phyloP scores from a whole-genome alignment of 163 green algal species.

The Scenedesmus sp. region DNA sequence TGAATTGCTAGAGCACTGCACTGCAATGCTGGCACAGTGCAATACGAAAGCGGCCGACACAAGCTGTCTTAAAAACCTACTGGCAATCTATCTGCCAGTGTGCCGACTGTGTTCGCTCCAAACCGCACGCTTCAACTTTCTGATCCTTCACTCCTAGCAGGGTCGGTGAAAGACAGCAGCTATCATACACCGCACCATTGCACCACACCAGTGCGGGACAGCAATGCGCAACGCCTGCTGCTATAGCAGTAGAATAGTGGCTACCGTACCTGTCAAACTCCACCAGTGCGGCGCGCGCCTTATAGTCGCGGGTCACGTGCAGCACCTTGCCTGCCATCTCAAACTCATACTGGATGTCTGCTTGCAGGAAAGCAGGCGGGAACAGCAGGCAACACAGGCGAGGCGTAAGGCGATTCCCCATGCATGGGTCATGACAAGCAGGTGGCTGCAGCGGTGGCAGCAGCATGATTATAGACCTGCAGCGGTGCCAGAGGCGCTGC shows the following conservation, averaged over 20 bases:
- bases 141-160: no score
- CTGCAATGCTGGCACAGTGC: neutral
- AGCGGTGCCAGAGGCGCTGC: neutral
- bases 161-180: no score
- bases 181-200: neutral
- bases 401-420: neutral
- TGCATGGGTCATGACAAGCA: neutral
- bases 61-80: no score
- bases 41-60: neutral
- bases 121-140: no score
- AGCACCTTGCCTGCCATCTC: conserved; percentile 13
- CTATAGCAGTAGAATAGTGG: neutral
- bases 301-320: conserved; percentile 47
- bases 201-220: neutral
- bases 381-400: neutral
- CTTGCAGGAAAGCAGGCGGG: neutral
- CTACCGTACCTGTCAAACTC: conserved; percentile 60
- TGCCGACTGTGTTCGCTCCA: no score
- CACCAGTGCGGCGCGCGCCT: conserved; percentile 55
- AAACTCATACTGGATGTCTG: conserved; percentile 45
- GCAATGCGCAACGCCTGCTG: neutral
- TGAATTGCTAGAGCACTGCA: neutral
- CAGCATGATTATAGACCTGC: neutral
- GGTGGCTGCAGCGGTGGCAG: neutral
- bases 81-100: no score